These are phyloP conservation scores for Globisporangium middletonii DNA, from an alignment of 352 stramenopile genomes.

Conservation along the genomic window DNA sequence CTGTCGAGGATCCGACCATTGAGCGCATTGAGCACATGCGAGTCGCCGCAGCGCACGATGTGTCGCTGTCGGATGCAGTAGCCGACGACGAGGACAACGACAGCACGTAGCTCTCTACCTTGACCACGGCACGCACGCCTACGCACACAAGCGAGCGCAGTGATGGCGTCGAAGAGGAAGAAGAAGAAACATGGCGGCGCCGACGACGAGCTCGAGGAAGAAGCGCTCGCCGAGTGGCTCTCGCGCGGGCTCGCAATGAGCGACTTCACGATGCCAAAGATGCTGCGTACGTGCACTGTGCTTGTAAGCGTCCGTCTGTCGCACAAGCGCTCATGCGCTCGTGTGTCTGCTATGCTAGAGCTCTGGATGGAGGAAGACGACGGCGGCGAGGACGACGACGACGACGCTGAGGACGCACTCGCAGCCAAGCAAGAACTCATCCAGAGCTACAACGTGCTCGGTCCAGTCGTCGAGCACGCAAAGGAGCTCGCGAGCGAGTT, in stretches of 20 bases:
- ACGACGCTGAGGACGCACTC: constrained; percentile 25
- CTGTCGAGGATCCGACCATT: too few relatives aligned
- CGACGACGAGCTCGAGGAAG: constrained; percentile 54
- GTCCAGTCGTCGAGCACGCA: constrained; percentile 33
- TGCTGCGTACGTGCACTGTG: constrained; percentile 37
- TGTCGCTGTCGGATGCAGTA: too few relatives aligned
- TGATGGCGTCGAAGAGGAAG: constrained; percentile 18
- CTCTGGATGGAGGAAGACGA: constrained; percentile 65
- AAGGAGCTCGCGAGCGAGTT: constrained; percentile 36
- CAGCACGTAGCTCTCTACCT: too few relatives aligned
- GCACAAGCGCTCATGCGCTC: background rate
- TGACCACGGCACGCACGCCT: too few relatives aligned
- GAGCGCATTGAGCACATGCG: background rate
- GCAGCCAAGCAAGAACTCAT: constrained; percentile 62
- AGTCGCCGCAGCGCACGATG: too few relatives aligned
- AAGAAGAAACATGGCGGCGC: constrained; percentile 12
- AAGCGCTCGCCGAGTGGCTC: constrained; percentile 73
- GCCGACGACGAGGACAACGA: background rate
- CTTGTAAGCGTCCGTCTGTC: background rate
- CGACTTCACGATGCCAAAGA: constrained; percentile 77
- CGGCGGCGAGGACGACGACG: constrained; percentile 25
- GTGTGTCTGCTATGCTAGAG: constrained; percentile 19
- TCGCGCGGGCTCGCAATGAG: constrained; percentile 42
- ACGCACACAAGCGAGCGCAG: background rate
- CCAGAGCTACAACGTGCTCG: constrained; percentile 39